These are phyloP conservation scores for Fallopia convolvulus DNA, from an alignment of 148 eudicot genomes.

Conservation along the genomic window DNA sequence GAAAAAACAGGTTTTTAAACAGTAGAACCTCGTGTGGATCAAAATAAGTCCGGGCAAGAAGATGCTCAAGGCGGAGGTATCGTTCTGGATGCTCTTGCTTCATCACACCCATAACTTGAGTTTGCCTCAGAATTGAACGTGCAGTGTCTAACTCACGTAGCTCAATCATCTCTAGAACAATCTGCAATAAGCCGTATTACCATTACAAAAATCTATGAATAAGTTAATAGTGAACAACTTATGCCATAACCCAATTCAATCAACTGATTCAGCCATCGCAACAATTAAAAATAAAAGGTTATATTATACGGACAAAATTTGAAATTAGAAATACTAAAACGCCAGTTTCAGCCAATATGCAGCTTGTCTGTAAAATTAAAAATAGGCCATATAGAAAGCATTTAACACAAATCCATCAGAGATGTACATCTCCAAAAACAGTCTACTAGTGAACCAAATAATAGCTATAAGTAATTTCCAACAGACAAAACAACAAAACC, in stretches of 20 bases:
- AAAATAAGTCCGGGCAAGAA: conserved; percentile 92
- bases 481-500: conserved; percentile 25
- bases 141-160: conserved; percentile 95
- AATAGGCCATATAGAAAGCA: too few species aligned
- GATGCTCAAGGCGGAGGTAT: conserved; percentile 89
- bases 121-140: conserved; percentile 88
- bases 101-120: conserved; percentile 96
- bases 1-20: not conserved
- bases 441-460: too few species aligned
- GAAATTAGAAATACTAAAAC: too few species aligned
- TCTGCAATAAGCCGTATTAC: conserved; percentile 24
- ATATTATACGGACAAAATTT: too few species aligned
- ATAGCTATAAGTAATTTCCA: too few species aligned
- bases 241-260: too few species aligned
- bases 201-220: too few species aligned
- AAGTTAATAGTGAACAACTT: too few species aligned
- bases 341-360: too few species aligned
- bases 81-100: conserved; percentile 97
- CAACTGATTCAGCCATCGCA: not conserved
- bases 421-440: too few species aligned
- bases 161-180: conserved; percentile 99
- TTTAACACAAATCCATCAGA: too few species aligned
- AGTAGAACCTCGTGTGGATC: conserved; percentile 86
- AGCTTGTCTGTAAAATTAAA: too few species aligned
- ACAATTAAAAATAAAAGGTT: not conserved